phyloP scores from a whole-genome alignment of 208 protist species.

The Acanthamoeba quina region DNA sequence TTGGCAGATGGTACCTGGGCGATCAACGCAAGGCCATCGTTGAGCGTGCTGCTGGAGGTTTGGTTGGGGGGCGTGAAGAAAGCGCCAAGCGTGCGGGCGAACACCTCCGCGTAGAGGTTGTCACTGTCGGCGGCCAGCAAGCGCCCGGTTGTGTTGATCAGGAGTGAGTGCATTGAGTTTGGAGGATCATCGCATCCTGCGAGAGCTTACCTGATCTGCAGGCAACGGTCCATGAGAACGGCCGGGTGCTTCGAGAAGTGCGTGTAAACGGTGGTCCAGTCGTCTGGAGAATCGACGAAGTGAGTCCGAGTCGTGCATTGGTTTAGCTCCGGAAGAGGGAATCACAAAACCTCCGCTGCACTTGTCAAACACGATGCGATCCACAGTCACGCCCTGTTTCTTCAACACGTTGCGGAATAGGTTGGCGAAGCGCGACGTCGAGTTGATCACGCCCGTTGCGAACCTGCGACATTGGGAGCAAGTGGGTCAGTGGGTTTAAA shows the following conservation, averaged over 20 bases:
- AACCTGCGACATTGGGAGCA: not conserved
- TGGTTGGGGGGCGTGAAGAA: not conserved
- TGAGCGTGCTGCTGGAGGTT: not conserved
- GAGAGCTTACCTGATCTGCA: constrained; percentile 51
- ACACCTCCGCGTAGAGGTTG: constrained; percentile 33
- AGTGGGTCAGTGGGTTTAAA: not conserved
- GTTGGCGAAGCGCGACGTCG: constrained; percentile 3
- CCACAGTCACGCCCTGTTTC: not conserved
- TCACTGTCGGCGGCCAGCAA: not conserved
- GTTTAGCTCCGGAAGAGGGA: not conserved
- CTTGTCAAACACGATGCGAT: not conserved
- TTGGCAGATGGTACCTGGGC: not conserved
- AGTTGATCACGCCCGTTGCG: not conserved
- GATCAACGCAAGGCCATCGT: not conserved
- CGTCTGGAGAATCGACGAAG: not conserved
- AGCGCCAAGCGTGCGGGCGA: not conserved
- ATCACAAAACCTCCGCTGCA: not conserved
- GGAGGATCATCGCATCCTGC: too few species aligned
- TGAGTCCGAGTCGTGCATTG: not conserved
- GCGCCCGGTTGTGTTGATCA: too few species aligned
- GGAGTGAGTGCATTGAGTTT: too few species aligned
- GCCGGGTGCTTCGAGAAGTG: not conserved
- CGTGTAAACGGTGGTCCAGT: not conserved
- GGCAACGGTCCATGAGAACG: not conserved
- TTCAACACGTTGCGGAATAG: not conserved